phyloP scores from a whole-genome alignment of 2,329 filamentous ascomycete genomes.

The Microcyclospora tardicrescens region DNA sequence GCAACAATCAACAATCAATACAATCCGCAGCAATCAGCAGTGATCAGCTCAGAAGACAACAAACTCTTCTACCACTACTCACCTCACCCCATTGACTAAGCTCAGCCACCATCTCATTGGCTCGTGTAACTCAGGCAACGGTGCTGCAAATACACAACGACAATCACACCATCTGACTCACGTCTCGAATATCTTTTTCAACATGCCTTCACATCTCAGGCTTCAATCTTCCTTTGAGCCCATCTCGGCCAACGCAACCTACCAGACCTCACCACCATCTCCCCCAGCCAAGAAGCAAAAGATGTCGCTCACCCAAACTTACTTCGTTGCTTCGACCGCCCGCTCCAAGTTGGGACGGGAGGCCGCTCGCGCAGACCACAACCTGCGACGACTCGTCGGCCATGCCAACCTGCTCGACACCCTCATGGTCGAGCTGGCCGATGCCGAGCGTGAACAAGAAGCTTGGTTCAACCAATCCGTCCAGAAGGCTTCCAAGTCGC shows the following conservation, averaged over 20 bases:
- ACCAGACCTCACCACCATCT: conserved; percentile 28
- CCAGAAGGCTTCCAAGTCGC: conserved; percentile 51
- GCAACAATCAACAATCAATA: too few relatives aligned
- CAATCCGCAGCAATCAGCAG: too few relatives aligned
- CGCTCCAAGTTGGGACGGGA: conserved; percentile 90
- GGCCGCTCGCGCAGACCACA: conserved; percentile 80
- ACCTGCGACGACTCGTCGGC: conserved; percentile 87
- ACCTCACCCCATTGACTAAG: too few relatives aligned
- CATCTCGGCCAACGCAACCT: conserved; percentile 30
- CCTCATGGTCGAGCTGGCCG: conserved; percentile 81
- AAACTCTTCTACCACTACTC: too few relatives aligned
- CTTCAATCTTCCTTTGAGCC: conserved; percentile 35
- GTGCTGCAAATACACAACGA: not conserved
- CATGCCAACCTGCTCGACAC: conserved; percentile 97
- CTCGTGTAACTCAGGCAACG: not conserved
- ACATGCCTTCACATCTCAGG: conserved; percentile 38
- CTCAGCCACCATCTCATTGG: too few relatives aligned
- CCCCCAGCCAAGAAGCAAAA: conserved; percentile 52
- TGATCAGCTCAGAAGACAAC: too few relatives aligned
- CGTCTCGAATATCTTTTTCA: conserved; percentile 10
- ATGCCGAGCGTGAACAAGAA: conserved; percentile 91
- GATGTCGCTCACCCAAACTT: conserved; percentile 97
- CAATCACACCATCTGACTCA: conserved; percentile 5
- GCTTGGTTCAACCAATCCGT: conserved; percentile 96
- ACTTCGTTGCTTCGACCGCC: conserved; percentile 95